Conservation (phyloP, 331 rosid species). For the Erythrophleum ivorense region DNA sequence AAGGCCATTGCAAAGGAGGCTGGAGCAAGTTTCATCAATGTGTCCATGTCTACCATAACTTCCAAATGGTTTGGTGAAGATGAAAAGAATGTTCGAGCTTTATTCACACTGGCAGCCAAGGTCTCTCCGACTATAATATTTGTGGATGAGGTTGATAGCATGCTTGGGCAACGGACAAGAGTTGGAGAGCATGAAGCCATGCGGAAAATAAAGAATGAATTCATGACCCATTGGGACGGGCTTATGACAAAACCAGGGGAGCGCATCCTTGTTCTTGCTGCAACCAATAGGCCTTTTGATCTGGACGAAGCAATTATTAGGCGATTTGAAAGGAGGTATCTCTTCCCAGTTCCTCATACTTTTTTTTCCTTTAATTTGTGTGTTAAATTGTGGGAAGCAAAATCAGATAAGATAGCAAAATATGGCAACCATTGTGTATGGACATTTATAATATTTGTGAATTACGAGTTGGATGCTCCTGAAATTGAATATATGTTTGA, state of each 20-base stretch:
- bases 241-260: conserved; percentile 79
- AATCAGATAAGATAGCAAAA: not conserved
- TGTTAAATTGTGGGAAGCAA: not conserved
- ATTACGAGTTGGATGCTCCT: conserved; percentile 1
- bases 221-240: conserved; percentile 97
- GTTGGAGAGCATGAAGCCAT: conserved; percentile 98
- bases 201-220: conserved; percentile 97
- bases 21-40: conserved; percentile 97
- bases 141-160: conserved; percentile 90
- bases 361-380: not conserved
- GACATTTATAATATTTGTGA: conserved; percentile 1
- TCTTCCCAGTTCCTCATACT: conserved; percentile 17
- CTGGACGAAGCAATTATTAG: conserved; percentile 97
- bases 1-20: conserved; percentile 98
- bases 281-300: conserved; percentile 97
- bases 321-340: conserved; percentile 95
- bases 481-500: not conserved
- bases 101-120: conserved; percentile 89
- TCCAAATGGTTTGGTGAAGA: conserved; percentile 99
- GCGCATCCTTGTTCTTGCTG: conserved; percentile 94
- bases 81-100: conserved; percentile 94
- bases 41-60: conserved; percentile 97
- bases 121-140: conserved; percentile 96
- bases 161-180: conserved; percentile 96
- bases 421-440: not conserved